phyloP scores from a whole-genome alignment of 768 basidiomycete species.

The Podaxis sp. region DNA sequence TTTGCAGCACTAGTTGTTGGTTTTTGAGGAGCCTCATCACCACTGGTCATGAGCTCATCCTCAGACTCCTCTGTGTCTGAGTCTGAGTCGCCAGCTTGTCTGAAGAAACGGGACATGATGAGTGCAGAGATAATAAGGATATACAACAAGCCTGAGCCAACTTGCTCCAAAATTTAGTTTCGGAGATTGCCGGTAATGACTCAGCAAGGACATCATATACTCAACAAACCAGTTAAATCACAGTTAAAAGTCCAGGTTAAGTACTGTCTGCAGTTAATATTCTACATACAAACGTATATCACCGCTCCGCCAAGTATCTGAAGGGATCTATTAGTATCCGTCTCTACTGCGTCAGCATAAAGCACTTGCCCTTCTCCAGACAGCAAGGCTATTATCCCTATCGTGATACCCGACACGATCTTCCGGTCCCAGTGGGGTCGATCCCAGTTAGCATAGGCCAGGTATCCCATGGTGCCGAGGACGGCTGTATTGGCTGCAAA shows the following conservation, averaged over 20 bases:
- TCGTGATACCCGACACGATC: slow-evolving; percentile 49
- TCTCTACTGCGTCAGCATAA: neutral
- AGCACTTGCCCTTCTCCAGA: slow-evolving; percentile 62
- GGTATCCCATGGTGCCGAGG: slow-evolving; percentile 59
- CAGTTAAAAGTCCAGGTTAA: neutral
- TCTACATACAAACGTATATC: neutral
- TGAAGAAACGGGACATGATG: slow-evolving; percentile 85
- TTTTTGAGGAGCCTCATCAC: slow-evolving; percentile 55
- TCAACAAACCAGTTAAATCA: too few species aligned
- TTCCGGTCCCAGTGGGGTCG: slow-evolving; percentile 59
- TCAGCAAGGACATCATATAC: too few species aligned
- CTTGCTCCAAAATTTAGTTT: slow-evolving; percentile 11
- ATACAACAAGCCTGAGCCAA: neutral
- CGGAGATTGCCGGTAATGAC: neutral
- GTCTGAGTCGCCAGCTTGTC: slow-evolving; percentile 80
- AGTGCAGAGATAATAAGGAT: slow-evolving; percentile 13
- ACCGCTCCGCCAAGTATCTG: neutral
- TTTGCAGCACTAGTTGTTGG: slow-evolving; percentile 43
- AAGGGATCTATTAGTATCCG: neutral
- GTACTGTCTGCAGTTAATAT: neutral
- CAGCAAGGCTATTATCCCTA: slow-evolving; percentile 57
- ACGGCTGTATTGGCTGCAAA: slow-evolving; percentile 59
- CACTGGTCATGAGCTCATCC: slow-evolving; percentile 75
- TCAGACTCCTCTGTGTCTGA: slow-evolving; percentile 69
- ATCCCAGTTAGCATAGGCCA: slow-evolving; percentile 64